Base-by-base conservation (phyloP, 2,329 filamentous ascomycete genomes). In the Xenosphaeropsis pyriputrescens region DNA sequence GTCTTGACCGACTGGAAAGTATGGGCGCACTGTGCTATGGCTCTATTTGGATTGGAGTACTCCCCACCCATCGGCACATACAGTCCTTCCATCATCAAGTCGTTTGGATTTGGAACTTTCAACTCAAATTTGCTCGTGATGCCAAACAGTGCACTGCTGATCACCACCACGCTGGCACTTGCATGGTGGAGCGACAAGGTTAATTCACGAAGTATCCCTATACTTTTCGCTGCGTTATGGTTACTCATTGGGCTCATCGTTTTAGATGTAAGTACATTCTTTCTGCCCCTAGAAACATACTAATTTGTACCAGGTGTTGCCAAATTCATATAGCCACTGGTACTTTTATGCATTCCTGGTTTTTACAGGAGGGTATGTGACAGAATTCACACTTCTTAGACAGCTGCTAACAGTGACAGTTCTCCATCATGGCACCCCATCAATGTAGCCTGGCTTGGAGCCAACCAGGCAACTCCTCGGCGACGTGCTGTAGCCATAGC, bases 71-170 rank as follows among this genome's bases (percentile, higher is more conserved):
- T 26, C 12, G 22, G 22, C 22, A 26, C 22, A 26, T 26, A 26
- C 22, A 26, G 22, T 11, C 22, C 22, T 26, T 26, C 22, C 8
- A 26, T 26, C 12, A 26, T 26, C 8, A 26, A 26, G 22, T 26
- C 22, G 8, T 26, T 79, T 0, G 75, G 67, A 2, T 78, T 77
- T 54, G 57, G 63, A 42, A 73, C 69, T 2, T 76, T 82, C 52
- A 57, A 72, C 16, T 65, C 73, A 2, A 82, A 79, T 48, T 51
- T 82, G 26, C 63, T 82, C 6, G 66, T 68, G 2, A 79, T 81
- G n/a, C 68, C 72, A 0, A 64, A 58, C 4, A 65, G 65, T 36
- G 60, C 63, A 2, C 47, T 70, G 8, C 65, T 67, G 41, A 65
- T 71, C 31, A 52, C 60, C 32, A 59, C 56, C 1, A 54, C 62